A percentile compares a stretch with the other conserved stretches of the same genome.
phyloP scores from a whole-genome alignment of 345 rosid genomes.

The Gossypium longicalyx region DNA sequence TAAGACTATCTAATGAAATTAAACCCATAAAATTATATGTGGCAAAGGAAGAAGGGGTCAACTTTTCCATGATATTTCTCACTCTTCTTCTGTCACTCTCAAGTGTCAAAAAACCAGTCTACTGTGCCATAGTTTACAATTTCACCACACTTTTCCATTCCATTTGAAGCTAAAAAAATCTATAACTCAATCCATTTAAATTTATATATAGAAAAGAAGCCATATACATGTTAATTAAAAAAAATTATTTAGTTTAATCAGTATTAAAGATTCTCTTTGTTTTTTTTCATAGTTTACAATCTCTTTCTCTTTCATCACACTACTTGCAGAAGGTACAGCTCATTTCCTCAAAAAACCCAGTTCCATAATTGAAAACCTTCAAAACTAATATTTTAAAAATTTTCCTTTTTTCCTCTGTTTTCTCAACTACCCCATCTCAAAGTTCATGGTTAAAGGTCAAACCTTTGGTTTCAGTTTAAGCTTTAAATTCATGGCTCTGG shows the following conservation, averaged over 20 bases:
- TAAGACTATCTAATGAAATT: no score
- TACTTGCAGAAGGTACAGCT: background rate
- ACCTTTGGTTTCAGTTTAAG: constrained; percentile 7
- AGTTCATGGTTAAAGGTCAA: constrained; percentile 4
- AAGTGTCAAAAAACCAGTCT: background rate
- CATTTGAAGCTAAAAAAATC: background rate
- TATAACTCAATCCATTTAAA: background rate
- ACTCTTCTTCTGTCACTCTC: background rate
- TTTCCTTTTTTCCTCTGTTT: background rate
- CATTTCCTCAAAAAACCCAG: background rate
- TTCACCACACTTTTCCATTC: background rate
- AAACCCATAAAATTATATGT: no score
- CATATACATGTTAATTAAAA: background rate
- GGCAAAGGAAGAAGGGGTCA: background rate
- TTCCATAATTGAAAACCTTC: background rate
- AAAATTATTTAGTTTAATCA: background rate
- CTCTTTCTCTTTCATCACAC: background rate
- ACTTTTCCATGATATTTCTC: constrained; percentile 7
- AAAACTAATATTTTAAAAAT: background rate
- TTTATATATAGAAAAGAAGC: background rate
- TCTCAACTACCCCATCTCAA: constrained; percentile 3
- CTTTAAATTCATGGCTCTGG: background rate
- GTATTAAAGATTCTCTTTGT: background rate
- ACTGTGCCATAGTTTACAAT: no score
- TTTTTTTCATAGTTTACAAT: background rate